Percentiles rank a stretch among this genome's conserved stretches.
These are phyloP conservation scores for Citrullus mucosospermus DNA, from an alignment of 306 rosid genomes.

Conservation along the genomic window DNA sequence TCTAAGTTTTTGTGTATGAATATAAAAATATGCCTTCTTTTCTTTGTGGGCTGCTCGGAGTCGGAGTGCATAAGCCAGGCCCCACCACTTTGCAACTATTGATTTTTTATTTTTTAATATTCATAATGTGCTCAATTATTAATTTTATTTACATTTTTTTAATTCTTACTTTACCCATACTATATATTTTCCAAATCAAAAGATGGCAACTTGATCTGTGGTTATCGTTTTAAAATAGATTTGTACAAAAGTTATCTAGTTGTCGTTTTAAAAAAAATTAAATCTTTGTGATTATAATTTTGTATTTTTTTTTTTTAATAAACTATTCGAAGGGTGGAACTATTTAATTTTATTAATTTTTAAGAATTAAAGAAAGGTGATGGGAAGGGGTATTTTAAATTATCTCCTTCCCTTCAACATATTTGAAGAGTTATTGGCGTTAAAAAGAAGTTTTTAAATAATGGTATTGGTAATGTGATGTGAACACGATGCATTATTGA, in stretches of 20 bases:
- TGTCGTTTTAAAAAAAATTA: neutral
- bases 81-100: neutral
- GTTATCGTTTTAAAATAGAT: neutral
- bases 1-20: neutral
- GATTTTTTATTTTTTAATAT: neutral
- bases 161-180: neutral
- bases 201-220: neutral
- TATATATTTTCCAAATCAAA: neutral
- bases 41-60: neutral
- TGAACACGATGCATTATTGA: neutral
- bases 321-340: neutral
- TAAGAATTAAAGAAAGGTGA: neutral
- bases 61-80: neutral
- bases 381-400: neutral
- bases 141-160: neutral
- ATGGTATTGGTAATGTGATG: neutral
- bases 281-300: neutral
- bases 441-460: neutral
- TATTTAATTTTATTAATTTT: neutral
- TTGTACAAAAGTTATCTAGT: neutral
- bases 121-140: neutral
- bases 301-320: neutral
- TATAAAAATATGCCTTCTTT: neutral
- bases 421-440: too few relatives aligned
- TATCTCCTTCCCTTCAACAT: neutral